Percentiles rank a stretch among this genome's conserved stretches.
phyloP scores from a whole-genome alignment of 73 alveolate species.

The Effrenium voratum region DNA sequence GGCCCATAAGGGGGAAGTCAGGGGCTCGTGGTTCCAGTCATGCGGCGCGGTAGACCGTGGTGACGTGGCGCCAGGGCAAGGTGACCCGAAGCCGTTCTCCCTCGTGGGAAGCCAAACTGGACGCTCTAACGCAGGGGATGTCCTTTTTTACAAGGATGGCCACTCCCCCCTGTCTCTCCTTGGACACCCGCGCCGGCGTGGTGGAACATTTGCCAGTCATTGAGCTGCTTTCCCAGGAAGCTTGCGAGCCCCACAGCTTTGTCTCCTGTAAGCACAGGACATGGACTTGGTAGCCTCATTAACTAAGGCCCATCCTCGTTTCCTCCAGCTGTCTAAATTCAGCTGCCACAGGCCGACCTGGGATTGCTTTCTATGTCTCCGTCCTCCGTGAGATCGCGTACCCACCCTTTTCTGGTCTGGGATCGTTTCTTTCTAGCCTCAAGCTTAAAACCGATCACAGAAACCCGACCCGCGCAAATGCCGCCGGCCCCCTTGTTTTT shows the following conservation, averaged over 20 bases:
- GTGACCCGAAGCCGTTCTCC: neutral
- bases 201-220: neutral
- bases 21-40: neutral
- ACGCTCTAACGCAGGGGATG: neutral
- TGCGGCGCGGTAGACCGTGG: neutral
- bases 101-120: neutral
- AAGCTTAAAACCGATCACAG: neutral
- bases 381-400: neutral
- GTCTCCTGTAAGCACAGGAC: neutral
- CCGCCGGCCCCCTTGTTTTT: neutral
- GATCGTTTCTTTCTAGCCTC: neutral
- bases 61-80: neutral
- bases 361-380: neutral
- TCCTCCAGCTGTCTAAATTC: neutral
- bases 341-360: neutral
- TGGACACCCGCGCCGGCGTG: neutral
- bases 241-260: neutral
- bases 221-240: neutral
- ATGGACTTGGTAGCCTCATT: neutral
- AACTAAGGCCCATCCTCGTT: neutral
- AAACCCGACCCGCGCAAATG: neutral
- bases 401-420: neutral
- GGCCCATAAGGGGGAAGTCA: conserved; percentile 5
- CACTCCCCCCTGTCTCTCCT: neutral
- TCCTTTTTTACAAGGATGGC: neutral